Evolutionary conservation across 495 filamentous ascomycete species (phyloP), one percentile per base, ranked within the genome.

Genomic region (Clavariopsis aquatica): DNA sequence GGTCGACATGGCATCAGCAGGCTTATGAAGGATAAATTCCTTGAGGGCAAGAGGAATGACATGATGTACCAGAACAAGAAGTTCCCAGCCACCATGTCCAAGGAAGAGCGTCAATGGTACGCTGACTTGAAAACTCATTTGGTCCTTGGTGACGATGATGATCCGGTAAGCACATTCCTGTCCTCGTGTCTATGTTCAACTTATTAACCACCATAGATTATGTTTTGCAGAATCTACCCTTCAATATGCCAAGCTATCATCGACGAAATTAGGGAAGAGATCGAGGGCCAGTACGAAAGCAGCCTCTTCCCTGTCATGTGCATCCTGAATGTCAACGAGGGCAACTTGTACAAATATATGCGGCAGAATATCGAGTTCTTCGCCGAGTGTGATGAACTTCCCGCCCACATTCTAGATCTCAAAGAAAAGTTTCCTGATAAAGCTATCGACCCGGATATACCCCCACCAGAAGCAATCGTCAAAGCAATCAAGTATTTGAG

Each of bases 211-310:
- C 27, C 19, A n/a, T 19, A 60, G 57, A 41, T 51, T 22, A 4
- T 22, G n/a, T 60, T 60, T 29, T 8, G 15, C 9, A 23, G 24
- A 4, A 45, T 60, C 12, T 60, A 22, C 5, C 57, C 45, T 9
- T 52, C 57, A 3, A 19, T 60, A 19, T 46, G 57, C 2, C 57
- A 60, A 26, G 20, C 29, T 38, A 38, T 60, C 28, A 60, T 60
- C 10, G 57, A 60, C 2, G 17, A 27, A 26, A 51, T 60, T n/a
- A 7, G 1, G 12, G 46, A 51, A 1, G 57, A 60, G 52, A 15
- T 2, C n/a, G 13, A 15, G 15, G 20, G 19, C 12, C 17, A 5
- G 2, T 52, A 34, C 22, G 12, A 38, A 3, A 36, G 27, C 45
- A 13, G 4, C 22, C 49, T 47, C 24, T 10, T 10, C 22, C 55